A percentile compares a stretch with the other conserved stretches of the same genome.
Evolutionary conservation across 345 rosid species (phyloP).

Genomic region (Sisymbrium altissimum): DNA sequence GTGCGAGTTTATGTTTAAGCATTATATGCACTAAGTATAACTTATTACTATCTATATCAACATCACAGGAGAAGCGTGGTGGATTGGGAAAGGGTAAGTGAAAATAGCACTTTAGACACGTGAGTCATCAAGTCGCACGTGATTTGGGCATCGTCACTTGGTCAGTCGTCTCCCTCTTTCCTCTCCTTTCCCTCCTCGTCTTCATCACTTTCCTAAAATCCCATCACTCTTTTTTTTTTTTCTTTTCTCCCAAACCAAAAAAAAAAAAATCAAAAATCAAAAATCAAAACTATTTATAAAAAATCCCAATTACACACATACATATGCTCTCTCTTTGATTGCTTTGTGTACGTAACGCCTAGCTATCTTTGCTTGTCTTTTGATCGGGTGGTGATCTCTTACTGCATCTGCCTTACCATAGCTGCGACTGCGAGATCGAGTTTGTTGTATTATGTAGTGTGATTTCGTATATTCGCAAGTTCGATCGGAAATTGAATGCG

Average conservation of each 20-base stretch:
- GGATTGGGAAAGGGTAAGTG: too few relatives aligned
- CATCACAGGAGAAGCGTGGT: too few relatives aligned
- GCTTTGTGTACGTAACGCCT: not conserved
- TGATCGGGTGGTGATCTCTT: constrained; percentile 17
- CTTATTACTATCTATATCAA: too few relatives aligned
- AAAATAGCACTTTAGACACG: constrained; percentile 56
- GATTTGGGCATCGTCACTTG: constrained; percentile 25
- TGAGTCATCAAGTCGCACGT: constrained; percentile 47
- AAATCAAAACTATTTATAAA: not conserved
- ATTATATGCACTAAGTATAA: too few relatives aligned
- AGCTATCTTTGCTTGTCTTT: not conserved
- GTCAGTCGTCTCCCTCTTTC: constrained; percentile 26
- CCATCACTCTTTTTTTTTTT: constrained; percentile 11
- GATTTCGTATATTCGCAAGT: constrained; percentile 4
- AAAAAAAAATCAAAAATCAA: not conserved
- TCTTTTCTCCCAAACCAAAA: not conserved
- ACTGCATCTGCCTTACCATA: constrained; percentile 16
- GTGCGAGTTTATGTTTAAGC: too few relatives aligned
- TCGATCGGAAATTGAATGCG: constrained; percentile 26
- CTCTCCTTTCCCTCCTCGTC: constrained; percentile 25
- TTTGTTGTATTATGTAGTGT: not conserved
- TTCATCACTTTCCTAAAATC: constrained; percentile 31
- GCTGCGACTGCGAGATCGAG: constrained; percentile 25
- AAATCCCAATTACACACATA: constrained; percentile 1
- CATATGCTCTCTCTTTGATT: not conserved